A percentile compares a stretch with the other conserved stretches of the same genome.
phyloP scores from a whole-genome alignment of 768 basidiomycete species.

The Mycena alexandri region DNA sequence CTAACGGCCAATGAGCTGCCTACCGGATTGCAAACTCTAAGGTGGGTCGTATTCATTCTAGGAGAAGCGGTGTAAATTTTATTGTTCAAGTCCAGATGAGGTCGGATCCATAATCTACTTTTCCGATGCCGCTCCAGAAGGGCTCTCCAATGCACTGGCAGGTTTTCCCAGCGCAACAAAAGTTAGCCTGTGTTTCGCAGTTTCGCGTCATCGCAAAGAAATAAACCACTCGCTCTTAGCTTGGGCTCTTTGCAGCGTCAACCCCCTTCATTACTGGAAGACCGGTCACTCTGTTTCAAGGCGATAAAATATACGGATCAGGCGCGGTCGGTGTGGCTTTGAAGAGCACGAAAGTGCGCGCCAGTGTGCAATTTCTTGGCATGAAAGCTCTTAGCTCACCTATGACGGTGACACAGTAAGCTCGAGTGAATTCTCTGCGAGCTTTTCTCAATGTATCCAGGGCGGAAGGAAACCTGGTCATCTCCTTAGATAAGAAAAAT shows the following conservation, averaged over 20 bases:
- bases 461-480: constrained; percentile 80
- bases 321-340: constrained; percentile 82
- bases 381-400: constrained; percentile 58
- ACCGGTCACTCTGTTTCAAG: constrained; percentile 76
- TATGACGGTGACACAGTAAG: constrained; percentile 69
- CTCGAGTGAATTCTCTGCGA: constrained; percentile 1
- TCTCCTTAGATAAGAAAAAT: constrained; percentile 66
- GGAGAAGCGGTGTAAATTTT: constrained; percentile 1
- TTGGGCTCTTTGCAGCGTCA: constrained; percentile 78
- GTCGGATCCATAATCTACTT: constrained; percentile 63
- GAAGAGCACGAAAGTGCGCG: constrained; percentile 29
- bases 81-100: constrained; percentile 43
- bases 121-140: constrained; percentile 70
- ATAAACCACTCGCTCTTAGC: constrained; percentile 47
- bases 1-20: constrained; percentile 48
- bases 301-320: constrained; percentile 64
- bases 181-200: constrained; percentile 49
- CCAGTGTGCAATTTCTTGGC: constrained; percentile 52
- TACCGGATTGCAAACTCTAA: constrained; percentile 50
- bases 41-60: constrained; percentile 46
- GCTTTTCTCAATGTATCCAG: constrained; percentile 48
- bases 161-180: constrained; percentile 61
- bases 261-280: constrained; percentile 86
- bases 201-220: background rate
- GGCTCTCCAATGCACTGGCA: constrained; percentile 59